Base-by-base conservation (phyloP, 2,329 filamentous ascomycete genomes). In the Thielaviopsis euricoi region DNA sequence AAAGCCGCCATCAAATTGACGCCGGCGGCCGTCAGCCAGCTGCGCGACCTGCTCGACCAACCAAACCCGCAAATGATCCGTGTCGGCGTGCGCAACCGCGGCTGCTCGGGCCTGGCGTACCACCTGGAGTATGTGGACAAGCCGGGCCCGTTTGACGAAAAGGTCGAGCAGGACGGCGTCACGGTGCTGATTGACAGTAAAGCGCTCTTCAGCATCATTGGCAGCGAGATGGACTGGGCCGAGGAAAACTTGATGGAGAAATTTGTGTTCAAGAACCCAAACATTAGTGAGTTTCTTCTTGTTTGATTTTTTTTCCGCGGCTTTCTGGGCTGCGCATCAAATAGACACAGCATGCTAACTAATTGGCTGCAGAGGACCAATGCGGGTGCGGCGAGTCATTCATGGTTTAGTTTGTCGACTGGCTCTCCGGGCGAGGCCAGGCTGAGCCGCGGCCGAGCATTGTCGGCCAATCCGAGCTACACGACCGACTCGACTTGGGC, bases 251-350 rank as follows among this genome's bases (percentile, higher is more conserved):
- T 98, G 63, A 95, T 86, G 69, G 81, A 90, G 71, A 79, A 87
- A 63, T 98, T 98, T 70, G 83, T 95, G 55, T 98, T 98, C 73
- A 85, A 82, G 68, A 98, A 98, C 69, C 93, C 93, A 1, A 98
- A 98, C 67, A 97, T 97, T 68, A 98, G 90, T 95, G 74, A 81
- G 90, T 83, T n/a, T n/a, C n/a, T n/a, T n/a, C n/a, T n/a, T n/a
- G n/a, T n/a, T n/a, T n/a, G n/a, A n/a, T n/a, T n/a, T n/a, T n/a
- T n/a, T n/a, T n/a, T n/a, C 29, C 23, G 33, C 7, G 19, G 10
- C 43, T 25, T 15, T 19, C 21, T 13, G 5, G 7, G 6, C n/a
- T n/a, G n/a, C 6, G 17, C 37, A n/a, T 19, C 26, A 0, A 25
- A 25, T 12, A 23, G 1, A 17, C n/a, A 33, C 7, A 22, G 4